Conservation (phyloP, 306 rosid species). For the Pyrus pyrifolia region DNA sequence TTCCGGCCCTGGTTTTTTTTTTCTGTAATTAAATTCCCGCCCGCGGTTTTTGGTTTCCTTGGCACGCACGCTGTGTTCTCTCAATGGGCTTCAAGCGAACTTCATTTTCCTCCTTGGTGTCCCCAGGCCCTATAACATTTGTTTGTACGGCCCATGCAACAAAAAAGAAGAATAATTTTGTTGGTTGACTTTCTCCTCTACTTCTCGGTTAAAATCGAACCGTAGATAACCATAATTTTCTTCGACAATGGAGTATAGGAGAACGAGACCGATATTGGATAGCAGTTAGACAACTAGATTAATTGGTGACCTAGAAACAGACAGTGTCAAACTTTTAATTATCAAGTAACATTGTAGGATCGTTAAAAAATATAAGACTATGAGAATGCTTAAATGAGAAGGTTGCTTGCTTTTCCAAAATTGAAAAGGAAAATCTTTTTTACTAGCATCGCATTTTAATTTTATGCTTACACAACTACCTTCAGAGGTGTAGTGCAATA, state of each 20-base stretch:
- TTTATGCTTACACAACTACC: not conserved
- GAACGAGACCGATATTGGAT: not conserved
- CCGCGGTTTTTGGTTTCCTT: not conserved
- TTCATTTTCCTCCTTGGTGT: not conserved
- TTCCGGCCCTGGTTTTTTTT: not conserved
- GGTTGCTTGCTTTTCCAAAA: not conserved
- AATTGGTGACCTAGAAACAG: not conserved
- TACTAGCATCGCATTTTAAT: not conserved
- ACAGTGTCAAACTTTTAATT: too few relatives aligned
- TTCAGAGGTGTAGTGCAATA: not conserved
- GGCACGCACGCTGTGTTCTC: not conserved
- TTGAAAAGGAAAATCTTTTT: too few relatives aligned
- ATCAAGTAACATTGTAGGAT: not conserved
- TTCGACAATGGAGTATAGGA: too few relatives aligned
- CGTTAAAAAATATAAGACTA: not conserved
- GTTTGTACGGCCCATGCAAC: not conserved
- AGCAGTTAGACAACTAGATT: too few relatives aligned
- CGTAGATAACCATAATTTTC: too few relatives aligned
- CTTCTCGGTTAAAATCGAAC: too few relatives aligned
- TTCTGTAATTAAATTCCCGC: not conserved
- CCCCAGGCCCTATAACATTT: not conserved
- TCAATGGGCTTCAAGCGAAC: not conserved
- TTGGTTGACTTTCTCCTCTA: not conserved
- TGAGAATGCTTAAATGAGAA: too few relatives aligned
- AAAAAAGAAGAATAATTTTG: not conserved